A percentile compares a stretch with the other conserved stretches of the same genome.
phyloP scores from a whole-genome alignment of 2,329 filamentous ascomycete species.

The Aspergillus arachidicola region DNA sequence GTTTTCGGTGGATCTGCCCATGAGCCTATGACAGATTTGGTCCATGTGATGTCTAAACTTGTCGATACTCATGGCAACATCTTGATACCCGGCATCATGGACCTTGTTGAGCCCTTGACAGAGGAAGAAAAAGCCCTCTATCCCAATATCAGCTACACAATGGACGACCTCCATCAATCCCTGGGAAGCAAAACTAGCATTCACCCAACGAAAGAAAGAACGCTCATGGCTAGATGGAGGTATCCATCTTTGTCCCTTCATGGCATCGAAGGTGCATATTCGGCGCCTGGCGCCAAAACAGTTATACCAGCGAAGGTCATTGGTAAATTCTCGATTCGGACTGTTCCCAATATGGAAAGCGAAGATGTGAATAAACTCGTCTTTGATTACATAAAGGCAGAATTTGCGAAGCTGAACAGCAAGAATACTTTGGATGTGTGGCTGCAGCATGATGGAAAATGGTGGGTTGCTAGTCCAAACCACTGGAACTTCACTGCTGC shows the following conservation, averaged over 20 bases:
- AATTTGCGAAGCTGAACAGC: slow-evolving; percentile 82
- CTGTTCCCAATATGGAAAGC: slow-evolving; percentile 96
- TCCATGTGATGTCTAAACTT: slow-evolving; percentile 77
- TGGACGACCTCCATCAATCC: slow-evolving; percentile 92
- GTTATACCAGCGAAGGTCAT: slow-evolving; percentile 97
- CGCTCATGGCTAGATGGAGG: slow-evolving; percentile 94
- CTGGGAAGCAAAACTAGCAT: slow-evolving; percentile 88
- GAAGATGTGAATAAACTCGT: slow-evolving; percentile 84
- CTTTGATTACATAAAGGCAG: slow-evolving; percentile 77
- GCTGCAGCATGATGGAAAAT: slow-evolving; percentile 90
- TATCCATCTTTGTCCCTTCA: slow-evolving; percentile 93
- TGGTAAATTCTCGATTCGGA: slow-evolving; percentile 98
- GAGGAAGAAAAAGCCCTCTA: slow-evolving; percentile 88
- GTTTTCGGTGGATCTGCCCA: slow-evolving; percentile 96
- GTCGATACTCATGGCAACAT: slow-evolving; percentile 93
- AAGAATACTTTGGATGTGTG: slow-evolving; percentile 88
- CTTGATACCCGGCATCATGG: slow-evolving; percentile 87
- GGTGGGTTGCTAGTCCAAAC: slow-evolving; percentile 97
- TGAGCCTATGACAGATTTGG: slow-evolving; percentile 97
- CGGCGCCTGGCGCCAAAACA: slow-evolving; percentile 90
- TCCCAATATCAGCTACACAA: slow-evolving; percentile 86
- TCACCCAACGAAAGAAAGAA: slow-evolving; percentile 83
- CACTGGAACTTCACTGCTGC: slow-evolving; percentile 99
- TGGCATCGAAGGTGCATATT: slow-evolving; percentile 93
- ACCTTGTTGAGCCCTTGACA: slow-evolving; percentile 87